Evolutionary conservation across 2,329 filamentous ascomycete genomes (phyloP).

Genomic region (Cladosporium phlei): DNA sequence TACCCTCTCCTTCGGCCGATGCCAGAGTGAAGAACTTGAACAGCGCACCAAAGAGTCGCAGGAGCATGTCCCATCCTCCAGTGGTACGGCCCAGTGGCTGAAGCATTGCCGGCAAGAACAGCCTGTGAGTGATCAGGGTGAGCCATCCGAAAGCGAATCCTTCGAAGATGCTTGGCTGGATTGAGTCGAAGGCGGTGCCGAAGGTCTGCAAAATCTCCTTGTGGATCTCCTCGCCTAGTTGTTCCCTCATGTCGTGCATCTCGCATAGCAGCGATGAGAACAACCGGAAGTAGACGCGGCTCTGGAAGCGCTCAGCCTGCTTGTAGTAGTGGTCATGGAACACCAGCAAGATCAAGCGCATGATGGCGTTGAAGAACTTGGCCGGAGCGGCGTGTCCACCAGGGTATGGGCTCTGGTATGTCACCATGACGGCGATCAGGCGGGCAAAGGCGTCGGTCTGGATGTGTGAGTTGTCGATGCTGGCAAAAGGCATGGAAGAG

Average conservation of each 20-base stretch:
- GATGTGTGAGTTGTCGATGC: conserved; percentile 55
- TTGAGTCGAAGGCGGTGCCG: conserved; percentile 63
- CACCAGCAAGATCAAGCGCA: conserved; percentile 64
- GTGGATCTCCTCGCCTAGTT: conserved; percentile 23
- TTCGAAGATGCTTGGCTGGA: conserved; percentile 73
- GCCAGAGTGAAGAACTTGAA: conserved; percentile 60
- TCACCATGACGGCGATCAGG: conserved; percentile 70
- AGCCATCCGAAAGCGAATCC: conserved; percentile 85
- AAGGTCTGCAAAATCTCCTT: conserved; percentile 68
- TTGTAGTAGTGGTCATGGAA: conserved; percentile 81
- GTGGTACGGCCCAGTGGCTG: conserved; percentile 35
- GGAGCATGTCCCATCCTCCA: conserved; percentile 69
- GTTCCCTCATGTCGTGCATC: conserved; percentile 39
- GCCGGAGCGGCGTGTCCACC: conserved; percentile 7
- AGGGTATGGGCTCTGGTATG: conserved; percentile 53
- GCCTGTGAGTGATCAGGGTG: conserved; percentile 73
- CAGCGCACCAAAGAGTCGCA: conserved; percentile 51
- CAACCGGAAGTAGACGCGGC: conserved; percentile 85
- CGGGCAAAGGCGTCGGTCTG: conserved; percentile 78
- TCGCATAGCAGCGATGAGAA: conserved; percentile 80
- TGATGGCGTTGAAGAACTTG: conserved; percentile 12
- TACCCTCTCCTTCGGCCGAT: conserved; percentile 69
- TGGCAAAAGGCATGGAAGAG: conserved; percentile 55
- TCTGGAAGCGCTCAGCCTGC: conserved; percentile 75
- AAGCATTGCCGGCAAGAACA: conserved; percentile 76